Base-by-base conservation (phyloP, 1,139 yeast genomes). In the Pichia sp. region DNA sequence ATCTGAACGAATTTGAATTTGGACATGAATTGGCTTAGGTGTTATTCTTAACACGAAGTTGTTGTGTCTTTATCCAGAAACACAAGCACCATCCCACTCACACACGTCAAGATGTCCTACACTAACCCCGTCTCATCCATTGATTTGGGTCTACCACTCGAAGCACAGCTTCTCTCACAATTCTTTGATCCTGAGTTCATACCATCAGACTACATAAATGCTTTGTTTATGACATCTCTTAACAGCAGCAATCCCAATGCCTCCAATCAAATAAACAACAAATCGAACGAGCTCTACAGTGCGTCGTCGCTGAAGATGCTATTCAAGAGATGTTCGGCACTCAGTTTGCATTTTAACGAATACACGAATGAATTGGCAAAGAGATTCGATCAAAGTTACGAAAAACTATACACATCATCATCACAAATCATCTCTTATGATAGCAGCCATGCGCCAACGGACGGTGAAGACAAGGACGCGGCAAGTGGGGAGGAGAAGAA, bases 311-410 rank as follows among this genome's bases (percentile, higher is more conserved):
- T 69, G 9, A 63, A 65, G 34, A 55, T 65, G 15, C 55, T 72
- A 4, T 75, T 70, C 44, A 59, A 68, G 4, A 61, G 67, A 36
- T 65, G 75, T 17, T 59, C 72, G 3, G 54, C 70, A 3, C 67
- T 84, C 34, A 67, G 81, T 18, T 72, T 81, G 4, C 85, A 81
- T 55, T 63, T 83, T 48, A 88, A 84, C 59, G 81, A 74, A 60
- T 77, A 80, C 55, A 77, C 85, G 2, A 78, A 73, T 56, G 81
- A 79, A 53, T 62, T 83, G 17, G 72, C 82, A 0, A 66, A 65
- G 20, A 79, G 79, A 51, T 67, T 82, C 51, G 76, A 79, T 55
- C 59, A 68, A 14, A 73, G 74, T 44, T 68, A 83, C 50, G 70
- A 68, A 42, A 67, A 66, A 34, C 58, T 82, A 39, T 72, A 74